Evolutionary conservation across 495 filamentous ascomycete species (phyloP).

Genomic region (Hyaloscypha variabilis): DNA sequence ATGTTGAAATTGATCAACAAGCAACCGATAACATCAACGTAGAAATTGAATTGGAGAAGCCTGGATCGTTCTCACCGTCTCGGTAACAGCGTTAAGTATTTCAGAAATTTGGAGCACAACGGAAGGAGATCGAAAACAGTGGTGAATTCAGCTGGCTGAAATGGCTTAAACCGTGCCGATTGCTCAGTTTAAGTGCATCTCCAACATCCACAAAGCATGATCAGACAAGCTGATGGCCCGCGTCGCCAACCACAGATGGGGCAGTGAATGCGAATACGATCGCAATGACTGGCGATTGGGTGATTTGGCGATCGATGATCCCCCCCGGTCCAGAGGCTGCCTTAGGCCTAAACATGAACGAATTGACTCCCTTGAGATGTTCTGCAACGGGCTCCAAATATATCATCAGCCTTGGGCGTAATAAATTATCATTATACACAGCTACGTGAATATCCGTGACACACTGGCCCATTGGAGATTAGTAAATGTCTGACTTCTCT

Average conservation of each 20-base stretch:
- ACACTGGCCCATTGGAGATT: constrained; percentile 13
- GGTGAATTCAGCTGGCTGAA: constrained; percentile 12
- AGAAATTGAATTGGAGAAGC: constrained; percentile 13
- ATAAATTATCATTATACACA: constrained; percentile 12
- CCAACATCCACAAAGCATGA: constrained; percentile 14
- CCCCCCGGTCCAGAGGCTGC: no score
- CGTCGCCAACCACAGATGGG: constrained; percentile 5
- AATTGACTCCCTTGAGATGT: no score
- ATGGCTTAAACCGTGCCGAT: constrained; percentile 13
- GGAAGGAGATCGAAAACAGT: constrained; percentile 16
- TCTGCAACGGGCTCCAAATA: constrained; percentile 12
- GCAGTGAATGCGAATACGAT: constrained; percentile 17
- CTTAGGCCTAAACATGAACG: no score
- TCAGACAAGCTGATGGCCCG: constrained; percentile 13
- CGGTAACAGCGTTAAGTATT: constrained; percentile 14
- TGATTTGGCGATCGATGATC: constrained; percentile 6
- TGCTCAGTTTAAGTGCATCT: constrained; percentile 11
- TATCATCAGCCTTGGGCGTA: constrained; percentile 5
- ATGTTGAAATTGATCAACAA: constrained; percentile 15
- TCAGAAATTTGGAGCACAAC: constrained; percentile 17
- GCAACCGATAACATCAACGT: constrained; percentile 10
- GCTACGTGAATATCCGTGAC: constrained; percentile 15
- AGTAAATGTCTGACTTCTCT: constrained; percentile 12
- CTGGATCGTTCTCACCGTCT: constrained; percentile 11
- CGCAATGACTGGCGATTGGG: constrained; percentile 14